Evolutionary conservation across 129 eudicot genomes (phyloP).

Genomic region (Chrysanthemum lavandulifolium): DNA sequence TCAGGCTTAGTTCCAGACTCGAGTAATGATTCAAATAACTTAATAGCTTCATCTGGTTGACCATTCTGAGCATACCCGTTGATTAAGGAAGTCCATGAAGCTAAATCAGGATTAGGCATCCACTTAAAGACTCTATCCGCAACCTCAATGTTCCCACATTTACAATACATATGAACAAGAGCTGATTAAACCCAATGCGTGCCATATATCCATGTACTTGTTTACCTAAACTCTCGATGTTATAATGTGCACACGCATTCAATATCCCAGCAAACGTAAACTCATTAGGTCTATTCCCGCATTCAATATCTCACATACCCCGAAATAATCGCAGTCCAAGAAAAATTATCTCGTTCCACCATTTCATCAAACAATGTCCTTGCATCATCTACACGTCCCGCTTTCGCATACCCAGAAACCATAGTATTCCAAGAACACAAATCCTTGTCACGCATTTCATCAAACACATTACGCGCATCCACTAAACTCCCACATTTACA

Average conservation of each 20-base stretch:
- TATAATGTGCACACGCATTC: constrained; percentile 56
- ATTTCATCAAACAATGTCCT: constrained; percentile 56
- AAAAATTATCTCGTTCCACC: constrained; percentile 60
- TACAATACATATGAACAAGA: constrained; percentile 62
- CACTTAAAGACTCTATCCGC: constrained; percentile 47
- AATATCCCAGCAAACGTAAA: constrained; percentile 63
- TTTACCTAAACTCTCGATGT: constrained; percentile 47
- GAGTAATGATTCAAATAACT: constrained; percentile 48
- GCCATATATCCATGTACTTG: constrained; percentile 68
- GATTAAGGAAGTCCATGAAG: constrained; percentile 65
- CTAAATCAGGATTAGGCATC: constrained; percentile 54
- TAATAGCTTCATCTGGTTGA: constrained; percentile 49
- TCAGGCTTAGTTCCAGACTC: constrained; percentile 56
- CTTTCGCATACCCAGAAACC: constrained; percentile 50
- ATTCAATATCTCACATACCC: constrained; percentile 50
- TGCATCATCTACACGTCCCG: constrained; percentile 40
- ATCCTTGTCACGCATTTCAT: constrained; percentile 51
- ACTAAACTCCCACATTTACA: constrained; percentile 46
- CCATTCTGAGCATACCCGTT: constrained; percentile 68
- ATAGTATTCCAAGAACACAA: constrained; percentile 64
- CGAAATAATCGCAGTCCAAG: constrained; percentile 73
- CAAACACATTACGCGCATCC: constrained; percentile 58
- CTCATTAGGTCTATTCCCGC: constrained; percentile 61
- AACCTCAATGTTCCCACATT: constrained; percentile 50
- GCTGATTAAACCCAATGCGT: constrained; percentile 51